Percentiles rank a stretch among this genome's conserved stretches.
Evolutionary conservation across 139 green algal species (phyloP).

Genomic region (Pleodorina starrii): DNA sequence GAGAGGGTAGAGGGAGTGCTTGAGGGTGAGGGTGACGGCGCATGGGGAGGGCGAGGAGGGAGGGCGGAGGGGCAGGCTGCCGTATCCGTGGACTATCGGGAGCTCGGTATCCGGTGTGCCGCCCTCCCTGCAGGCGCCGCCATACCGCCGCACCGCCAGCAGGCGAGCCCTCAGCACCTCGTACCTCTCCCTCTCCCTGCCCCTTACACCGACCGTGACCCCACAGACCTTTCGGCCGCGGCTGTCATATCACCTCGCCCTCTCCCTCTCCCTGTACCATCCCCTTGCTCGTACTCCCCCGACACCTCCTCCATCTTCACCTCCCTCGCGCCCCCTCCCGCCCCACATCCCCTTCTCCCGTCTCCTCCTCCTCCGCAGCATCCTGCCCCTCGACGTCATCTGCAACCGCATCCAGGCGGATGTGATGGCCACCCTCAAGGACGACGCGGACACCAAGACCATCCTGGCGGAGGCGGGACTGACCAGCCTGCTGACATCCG

Average conservation of each 20-base stretch:
- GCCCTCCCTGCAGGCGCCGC: background rate
- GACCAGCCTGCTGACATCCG: background rate
- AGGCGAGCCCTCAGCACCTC: background rate
- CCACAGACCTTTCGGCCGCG: too few relatives aligned
- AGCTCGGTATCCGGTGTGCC: background rate
- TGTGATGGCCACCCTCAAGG: constrained; percentile 63
- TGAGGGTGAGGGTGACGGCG: background rate
- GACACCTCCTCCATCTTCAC: background rate
- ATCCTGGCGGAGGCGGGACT: constrained; percentile 31
- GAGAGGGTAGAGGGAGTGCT: background rate
- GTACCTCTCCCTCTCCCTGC: background rate
- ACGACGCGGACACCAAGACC: constrained; percentile 46
- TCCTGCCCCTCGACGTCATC: constrained; percentile 61
- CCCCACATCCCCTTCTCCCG: background rate
- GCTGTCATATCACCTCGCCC: too few relatives aligned
- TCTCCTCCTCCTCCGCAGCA: constrained; percentile 35
- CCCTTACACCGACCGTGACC: background rate
- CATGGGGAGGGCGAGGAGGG: background rate
- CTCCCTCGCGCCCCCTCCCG: background rate
- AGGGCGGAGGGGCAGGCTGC: too few relatives aligned
- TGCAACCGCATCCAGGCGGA: constrained; percentile 64
- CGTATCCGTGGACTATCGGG: background rate
- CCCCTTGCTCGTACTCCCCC: too few relatives aligned
- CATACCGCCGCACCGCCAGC: background rate
- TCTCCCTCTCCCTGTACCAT: background rate